Evolutionary conservation across 1,284 basidiomycete species (phyloP), one percentile per base, ranked within the genome.

Genomic region (Veloboletus limbatus): DNA sequence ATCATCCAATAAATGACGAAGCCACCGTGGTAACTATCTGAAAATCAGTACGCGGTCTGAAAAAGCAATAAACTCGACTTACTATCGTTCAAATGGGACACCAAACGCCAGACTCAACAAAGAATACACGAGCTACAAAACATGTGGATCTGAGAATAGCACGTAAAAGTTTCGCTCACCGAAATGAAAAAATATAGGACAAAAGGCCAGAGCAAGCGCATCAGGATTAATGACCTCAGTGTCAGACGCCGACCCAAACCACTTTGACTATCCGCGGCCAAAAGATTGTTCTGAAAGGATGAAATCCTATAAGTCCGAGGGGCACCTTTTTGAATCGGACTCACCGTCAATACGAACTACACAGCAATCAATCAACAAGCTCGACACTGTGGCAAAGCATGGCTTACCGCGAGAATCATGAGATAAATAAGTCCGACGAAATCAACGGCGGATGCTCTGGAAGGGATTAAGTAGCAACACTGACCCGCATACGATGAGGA

Each of bases 1-100:
- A 85, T 66, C 77, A 86, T 83, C 82, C 85, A 89, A 69, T 85
- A 88, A 18, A 88, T 68, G 51, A 89, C 68, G 64, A 89, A 88
- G 0, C 86, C 88, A 22, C 67, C 62, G 8, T 77, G 76, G 47
- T 76, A 81, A 26, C 68, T 56, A 28, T 16, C 11, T 8, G 7
- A 20, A 10, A 30, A 26, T 52, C 25, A 57, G 40, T 20, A 26
- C 14, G 13, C 33, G 17, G 30, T 31, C n/a, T n/a, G 30, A 26
- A 28, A 26, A 28, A 33, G 20, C 1, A 32, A 43, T 13, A 14
- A 40, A 18, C 16, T n/a, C 14, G 30, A 48, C 68, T 18, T 43
- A 75, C 73, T 67, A 76, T 55, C 74, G 70, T 17, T 65, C 68
- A 49, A 84, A 79, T 22, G 81, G 76, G 6, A 82, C 68, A 31